Evolutionary conservation across 208 protist species (phyloP).

Genomic region (Wallacemonas sp.): DNA sequence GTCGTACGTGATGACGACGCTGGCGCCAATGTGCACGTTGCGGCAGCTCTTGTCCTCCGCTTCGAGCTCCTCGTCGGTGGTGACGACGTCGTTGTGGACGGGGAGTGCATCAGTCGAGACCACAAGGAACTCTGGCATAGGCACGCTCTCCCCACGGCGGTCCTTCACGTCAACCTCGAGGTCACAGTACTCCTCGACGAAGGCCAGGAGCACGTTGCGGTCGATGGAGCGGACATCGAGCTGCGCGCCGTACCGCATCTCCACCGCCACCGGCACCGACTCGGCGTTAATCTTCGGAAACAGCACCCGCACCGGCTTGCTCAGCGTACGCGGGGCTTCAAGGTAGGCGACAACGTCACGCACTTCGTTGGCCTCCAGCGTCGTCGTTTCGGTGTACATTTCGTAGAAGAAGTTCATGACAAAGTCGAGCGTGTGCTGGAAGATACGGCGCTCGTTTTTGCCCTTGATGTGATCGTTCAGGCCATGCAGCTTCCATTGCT

Average conservation of each 20-base stretch:
- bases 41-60: slow-evolving; percentile 35
- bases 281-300: slow-evolving; percentile 46
- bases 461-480: slow-evolving; percentile 37
- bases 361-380: slow-evolving; percentile 26
- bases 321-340: slow-evolving; percentile 31
- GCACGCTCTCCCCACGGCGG: slow-evolving; percentile 50
- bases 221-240: slow-evolving; percentile 45
- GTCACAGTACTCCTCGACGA: slow-evolving; percentile 75
- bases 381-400: slow-evolving; percentile 26
- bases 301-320: slow-evolving; percentile 34
- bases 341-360: slow-evolving; percentile 54
- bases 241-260: slow-evolving; percentile 45
- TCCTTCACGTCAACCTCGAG: slow-evolving; percentile 58
- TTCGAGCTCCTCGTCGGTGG: slow-evolving; percentile 15
- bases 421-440: slow-evolving; percentile 64
- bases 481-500: slow-evolving; percentile 53
- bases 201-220: slow-evolving; percentile 43
- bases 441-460: slow-evolving; percentile 26
- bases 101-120: slow-evolving; percentile 47
- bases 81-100: neutral
- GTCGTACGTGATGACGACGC: slow-evolving; percentile 53
- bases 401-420: slow-evolving; percentile 79
- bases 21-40: slow-evolving; percentile 58
- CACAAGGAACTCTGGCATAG: slow-evolving; percentile 75
- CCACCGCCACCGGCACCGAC: slow-evolving; percentile 56